phyloP scores from a whole-genome alignment of 192 early-diverging fungal genomes.

The Podila clonocystis region DNA sequence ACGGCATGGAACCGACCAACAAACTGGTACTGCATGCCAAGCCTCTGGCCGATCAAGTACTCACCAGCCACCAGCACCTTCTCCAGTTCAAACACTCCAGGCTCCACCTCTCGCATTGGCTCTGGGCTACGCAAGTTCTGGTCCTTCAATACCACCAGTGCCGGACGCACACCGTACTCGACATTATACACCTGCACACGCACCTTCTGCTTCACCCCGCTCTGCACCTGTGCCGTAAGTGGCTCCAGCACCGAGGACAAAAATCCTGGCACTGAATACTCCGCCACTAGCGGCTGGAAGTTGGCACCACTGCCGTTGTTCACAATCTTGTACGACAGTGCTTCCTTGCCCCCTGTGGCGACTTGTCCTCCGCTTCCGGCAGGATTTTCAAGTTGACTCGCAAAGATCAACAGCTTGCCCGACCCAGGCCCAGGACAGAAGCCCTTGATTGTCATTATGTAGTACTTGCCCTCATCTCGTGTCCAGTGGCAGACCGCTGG shows the following conservation, averaged over 20 bases:
- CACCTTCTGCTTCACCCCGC: conserved; percentile 14
- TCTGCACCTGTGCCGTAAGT: conserved; percentile 7
- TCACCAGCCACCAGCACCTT: conserved; percentile 7
- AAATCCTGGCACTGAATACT: neutral
- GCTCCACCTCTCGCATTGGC: conserved; percentile 9
- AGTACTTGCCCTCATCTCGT: conserved; percentile 17
- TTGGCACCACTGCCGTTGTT: conserved; percentile 27
- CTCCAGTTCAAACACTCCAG: conserved; percentile 12
- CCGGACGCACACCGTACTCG: neutral
- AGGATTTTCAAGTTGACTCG: neutral
- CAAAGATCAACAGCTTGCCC: conserved; percentile 6
- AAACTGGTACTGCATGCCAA: neutral
- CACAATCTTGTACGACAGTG: conserved; percentile 19
- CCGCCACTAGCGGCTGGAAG: conserved; percentile 10
- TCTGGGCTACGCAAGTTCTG: neutral
- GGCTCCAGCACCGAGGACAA: conserved; percentile 28
- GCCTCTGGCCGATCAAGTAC: conserved; percentile 11
- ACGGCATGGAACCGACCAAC: neutral
- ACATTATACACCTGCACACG: conserved; percentile 12
- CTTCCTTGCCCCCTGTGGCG: neutral
- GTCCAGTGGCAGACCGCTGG: conserved; percentile 4
- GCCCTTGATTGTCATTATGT: conserved; percentile 12
- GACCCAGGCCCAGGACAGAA: conserved; percentile 24
- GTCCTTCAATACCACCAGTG: neutral
- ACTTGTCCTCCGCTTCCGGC: neutral